Evolutionary conservation across 257 asterid species (phyloP).

Genomic region (Primulina eburnea): DNA sequence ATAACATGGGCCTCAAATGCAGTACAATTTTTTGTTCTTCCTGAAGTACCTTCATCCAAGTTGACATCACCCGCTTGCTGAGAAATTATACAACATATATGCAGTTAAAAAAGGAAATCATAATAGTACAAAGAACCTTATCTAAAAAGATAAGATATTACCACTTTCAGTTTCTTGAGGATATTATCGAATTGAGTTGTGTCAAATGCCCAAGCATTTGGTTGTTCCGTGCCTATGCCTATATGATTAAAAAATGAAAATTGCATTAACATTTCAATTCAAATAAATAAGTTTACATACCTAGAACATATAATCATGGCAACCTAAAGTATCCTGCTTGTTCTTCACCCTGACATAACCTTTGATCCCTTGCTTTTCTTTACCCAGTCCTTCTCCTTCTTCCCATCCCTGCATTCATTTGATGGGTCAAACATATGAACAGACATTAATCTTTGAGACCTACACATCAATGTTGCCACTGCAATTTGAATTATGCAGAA

Average conservation of each 20-base stretch:
- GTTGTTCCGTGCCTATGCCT: constrained; percentile 85
- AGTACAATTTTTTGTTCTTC: constrained; percentile 14
- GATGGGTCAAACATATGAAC: background rate
- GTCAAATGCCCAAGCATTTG: constrained; percentile 94
- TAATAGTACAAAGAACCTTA: background rate
- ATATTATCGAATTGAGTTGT: constrained; percentile 90
- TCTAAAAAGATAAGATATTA: constrained; percentile 24
- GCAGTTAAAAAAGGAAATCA: background rate
- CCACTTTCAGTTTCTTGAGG: constrained; percentile 93
- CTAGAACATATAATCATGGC: background rate
- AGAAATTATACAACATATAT: constrained; percentile 20
- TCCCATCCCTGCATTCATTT: constrained; percentile 78
- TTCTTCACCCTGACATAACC: constrained; percentile 83
- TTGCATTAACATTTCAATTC: background rate
- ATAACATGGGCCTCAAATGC: constrained; percentile 12
- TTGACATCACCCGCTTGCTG: constrained; percentile 64
- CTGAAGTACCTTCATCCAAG: constrained; percentile 52
- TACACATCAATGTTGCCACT: background rate
- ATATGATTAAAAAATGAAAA: constrained; percentile 1
- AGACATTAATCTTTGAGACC: background rate
- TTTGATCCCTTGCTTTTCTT: constrained; percentile 95
- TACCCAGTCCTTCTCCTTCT: constrained; percentile 99
- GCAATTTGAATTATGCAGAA: background rate
- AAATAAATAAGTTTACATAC: background rate
- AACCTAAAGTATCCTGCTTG: constrained; percentile 87